Evolutionary conservation across 148 eudicot genomes (phyloP), one percentile per base, ranked within the genome.

Genomic region (Cornus florida): DNA sequence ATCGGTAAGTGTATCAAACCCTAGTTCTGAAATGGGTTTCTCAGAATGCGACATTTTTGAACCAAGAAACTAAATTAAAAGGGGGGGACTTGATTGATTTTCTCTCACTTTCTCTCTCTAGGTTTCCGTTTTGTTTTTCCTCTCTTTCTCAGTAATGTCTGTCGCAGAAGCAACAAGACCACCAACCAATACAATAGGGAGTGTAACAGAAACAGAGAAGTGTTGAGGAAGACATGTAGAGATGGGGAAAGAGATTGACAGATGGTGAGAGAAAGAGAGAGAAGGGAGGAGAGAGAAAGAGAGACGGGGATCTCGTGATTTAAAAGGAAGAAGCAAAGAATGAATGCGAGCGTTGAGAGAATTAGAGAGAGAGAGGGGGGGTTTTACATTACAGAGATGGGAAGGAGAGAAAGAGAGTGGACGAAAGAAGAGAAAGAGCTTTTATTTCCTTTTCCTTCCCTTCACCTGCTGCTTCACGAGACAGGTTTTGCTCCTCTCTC

Each of bases 221-320:
- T 53, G 1, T 11, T 43, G 81, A 76, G 75, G 85, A 73, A 78
- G 72, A 76, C 82, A 80, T 83, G 70, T 16, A 75, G 57, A 39
- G 76, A 72, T 68, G 32, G 67, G 67, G 60, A 53, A 74, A 74
- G 71, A 56, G 81, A 81, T 82, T 68, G 32, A 75, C 13, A 46
- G 23, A 71, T 17, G 67, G 23, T 4, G 68, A 67, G 69, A 69
- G 38, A 35, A 65, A 35, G 38, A 35, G 38, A 35, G 38, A 35
- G 38, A 35, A 35, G 28, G 59, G 60, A 46, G 60, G 67, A 65
- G 68, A 69, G 20, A 72, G 22, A 75, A 39, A 78, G 60, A 80
- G 75, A 75, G 83, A 81, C 72, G 91, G 90, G 91, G 95, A 91
- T 93, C 97, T 90, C 91, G 97, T 93, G 97, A 92, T 80, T 50